Evolutionary conservation across 83 land plant species (phyloP).

Genomic region (Diphasiastrum complanatum): DNA sequence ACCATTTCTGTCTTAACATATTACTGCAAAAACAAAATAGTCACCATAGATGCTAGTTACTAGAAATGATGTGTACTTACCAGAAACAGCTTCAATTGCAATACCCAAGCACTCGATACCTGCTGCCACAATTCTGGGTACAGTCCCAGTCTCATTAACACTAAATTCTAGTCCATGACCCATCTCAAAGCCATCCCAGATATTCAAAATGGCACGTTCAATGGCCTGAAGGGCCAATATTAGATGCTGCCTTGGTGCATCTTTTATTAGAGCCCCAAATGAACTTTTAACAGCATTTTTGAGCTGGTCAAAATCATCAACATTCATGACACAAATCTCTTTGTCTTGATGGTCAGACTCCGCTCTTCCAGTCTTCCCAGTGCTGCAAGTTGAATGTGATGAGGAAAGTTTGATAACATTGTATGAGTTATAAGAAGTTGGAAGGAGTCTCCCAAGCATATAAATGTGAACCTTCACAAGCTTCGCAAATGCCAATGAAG

Average conservation of each 20-base stretch:
- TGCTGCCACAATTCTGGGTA: constrained; percentile 22
- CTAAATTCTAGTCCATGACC: constrained; percentile 3
- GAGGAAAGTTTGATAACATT: constrained; percentile 6
- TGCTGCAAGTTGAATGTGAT: background rate
- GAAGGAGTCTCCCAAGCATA: constrained; percentile 16
- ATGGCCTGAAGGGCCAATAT: constrained; percentile 31
- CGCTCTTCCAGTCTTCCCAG: background rate
- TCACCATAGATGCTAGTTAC: too few species aligned
- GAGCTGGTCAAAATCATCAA: background rate
- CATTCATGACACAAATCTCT: background rate
- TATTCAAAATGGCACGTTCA: constrained; percentile 20
- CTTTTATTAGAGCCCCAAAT: constrained; percentile 14
- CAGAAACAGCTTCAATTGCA: constrained; percentile 34
- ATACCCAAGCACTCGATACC: constrained; percentile 30
- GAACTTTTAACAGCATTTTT: background rate
- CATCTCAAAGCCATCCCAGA: constrained; percentile 13
- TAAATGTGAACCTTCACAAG: constrained; percentile 21
- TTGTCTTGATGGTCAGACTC: background rate
- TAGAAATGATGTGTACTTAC: constrained; percentile 16
- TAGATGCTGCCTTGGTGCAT: constrained; percentile 28
- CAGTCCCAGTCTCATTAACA: background rate
- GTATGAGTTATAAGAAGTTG: background rate
- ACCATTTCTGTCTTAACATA: too few species aligned
- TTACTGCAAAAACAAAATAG: too few species aligned
- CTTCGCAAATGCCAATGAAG: constrained; percentile 17